Evolutionary conservation across 2,329 filamentous ascomycete genomes (phyloP), one percentile per base, ranked within the genome.

Genomic region (Macrophomina tecta): DNA sequence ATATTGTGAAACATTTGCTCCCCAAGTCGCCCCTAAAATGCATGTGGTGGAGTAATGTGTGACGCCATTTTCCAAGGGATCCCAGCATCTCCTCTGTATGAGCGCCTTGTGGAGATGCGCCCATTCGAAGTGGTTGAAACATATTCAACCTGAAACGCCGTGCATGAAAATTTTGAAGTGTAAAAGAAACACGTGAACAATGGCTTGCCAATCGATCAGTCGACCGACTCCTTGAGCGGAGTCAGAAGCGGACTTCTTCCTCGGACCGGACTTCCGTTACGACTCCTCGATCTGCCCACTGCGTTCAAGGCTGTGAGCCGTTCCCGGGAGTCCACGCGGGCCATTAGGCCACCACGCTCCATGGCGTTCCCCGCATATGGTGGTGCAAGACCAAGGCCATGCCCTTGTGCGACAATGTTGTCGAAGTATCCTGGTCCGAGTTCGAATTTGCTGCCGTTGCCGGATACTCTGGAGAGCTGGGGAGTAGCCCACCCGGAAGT

Each of bases 261-360:
- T 62, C 83, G 81, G 58, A 81, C 83, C 12, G 85, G 85, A 72
- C 82, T 84, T 23, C 76, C 80, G 61, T 79, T 75, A 16, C 82
- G 72, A 72, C 82, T 83, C 66, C 77, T 79, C 69, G 75, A 86
- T 81, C 76, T 87, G 78, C 30, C 87, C 86, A 85, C 60, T 82
- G 85, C 68, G 8, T 81, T 85, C 14, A 87, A 75, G 8, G 82
- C 85, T 16, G 86, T 83, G 45, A 97, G 79, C 67, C 92, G 85
- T 75, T 98, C 95, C 64, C 93, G 85, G 75, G 93, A 97, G 75
- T 97, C 94, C 0, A 92, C 96, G 71, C 94, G 84, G 2, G 93
- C 87, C 64, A 92, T 89, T 69, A 97, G 77, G 1, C 94, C 94
- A 55, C 87, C 89, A 46, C 93, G 80, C 65, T 87, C 86, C 70